Percentiles rank a stretch among this genome's conserved stretches.
Evolutionary conservation across 2,329 filamentous ascomycete species (phyloP).

Genomic region (Podosphaera fusca): DNA sequence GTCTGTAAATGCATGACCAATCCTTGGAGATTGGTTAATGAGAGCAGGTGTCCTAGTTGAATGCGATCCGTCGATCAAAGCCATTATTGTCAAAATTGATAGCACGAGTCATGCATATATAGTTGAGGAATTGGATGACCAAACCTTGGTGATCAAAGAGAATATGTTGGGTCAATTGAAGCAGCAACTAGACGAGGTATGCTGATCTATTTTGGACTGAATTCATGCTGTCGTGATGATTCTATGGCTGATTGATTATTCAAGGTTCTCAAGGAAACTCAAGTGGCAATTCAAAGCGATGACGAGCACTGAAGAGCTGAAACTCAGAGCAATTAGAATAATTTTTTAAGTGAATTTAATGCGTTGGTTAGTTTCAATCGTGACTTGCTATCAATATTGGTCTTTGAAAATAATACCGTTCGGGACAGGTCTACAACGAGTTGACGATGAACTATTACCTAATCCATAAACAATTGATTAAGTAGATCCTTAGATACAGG

Average conservation of each 20-base stretch:
- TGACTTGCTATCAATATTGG: no score
- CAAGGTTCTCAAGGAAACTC: constrained; percentile 16
- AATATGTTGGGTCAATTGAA: constrained; percentile 48
- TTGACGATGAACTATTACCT: no score
- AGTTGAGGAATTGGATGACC: constrained; percentile 59
- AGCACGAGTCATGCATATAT: constrained; percentile 47
- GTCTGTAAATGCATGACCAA: constrained; percentile 19
- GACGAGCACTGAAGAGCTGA: constrained; percentile 1
- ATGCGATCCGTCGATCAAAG: constrained; percentile 72
- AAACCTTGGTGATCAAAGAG: constrained; percentile 52
- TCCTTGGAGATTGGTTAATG: constrained; percentile 1
- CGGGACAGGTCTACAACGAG: no score
- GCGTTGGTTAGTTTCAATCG: no score
- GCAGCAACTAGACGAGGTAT: constrained; percentile 41
- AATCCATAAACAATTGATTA: no score
- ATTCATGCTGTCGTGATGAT: constrained; percentile 2
- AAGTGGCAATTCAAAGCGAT: constrained; percentile 4
- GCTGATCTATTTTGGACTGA: constrained; percentile 7
- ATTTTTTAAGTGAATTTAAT: background rate
- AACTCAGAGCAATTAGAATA: background rate
- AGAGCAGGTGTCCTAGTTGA: constrained; percentile 47
- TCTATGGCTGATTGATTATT: constrained; percentile 2
- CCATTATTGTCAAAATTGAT: constrained; percentile 61
- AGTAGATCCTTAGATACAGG: no score
- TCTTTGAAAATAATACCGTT: no score